Conservation (phyloP, 176 grass and related monocot genomes). For the Tuctoria greenei region DNA sequence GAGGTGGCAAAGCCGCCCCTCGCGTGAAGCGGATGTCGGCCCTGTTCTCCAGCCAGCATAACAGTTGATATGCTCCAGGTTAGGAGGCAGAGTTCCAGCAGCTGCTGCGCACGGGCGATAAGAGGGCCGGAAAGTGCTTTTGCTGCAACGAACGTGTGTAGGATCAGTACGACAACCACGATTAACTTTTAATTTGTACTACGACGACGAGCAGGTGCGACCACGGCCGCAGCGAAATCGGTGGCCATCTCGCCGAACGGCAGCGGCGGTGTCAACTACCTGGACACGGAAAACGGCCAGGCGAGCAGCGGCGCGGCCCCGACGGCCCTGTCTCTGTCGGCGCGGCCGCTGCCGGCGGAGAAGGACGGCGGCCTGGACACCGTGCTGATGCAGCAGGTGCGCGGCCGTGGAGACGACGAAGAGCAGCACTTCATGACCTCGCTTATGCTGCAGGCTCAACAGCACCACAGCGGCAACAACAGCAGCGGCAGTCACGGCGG, state of each 20-base stretch:
- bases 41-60: too few species aligned
- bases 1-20: too few species aligned
- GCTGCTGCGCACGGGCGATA: too few species aligned
- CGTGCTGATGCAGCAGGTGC: slow-evolving; percentile 22
- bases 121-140: too few species aligned
- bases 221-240: slow-evolving; percentile 18
- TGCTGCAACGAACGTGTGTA: too few species aligned
- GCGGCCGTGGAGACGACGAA: not conserved
- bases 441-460: not conserved
- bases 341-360: not conserved
- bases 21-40: too few species aligned
- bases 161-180: too few species aligned
- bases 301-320: slow-evolving; percentile 26
- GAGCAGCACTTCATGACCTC: slow-evolving; percentile 20
- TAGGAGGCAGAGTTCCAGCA: too few species aligned
- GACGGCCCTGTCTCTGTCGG: slow-evolving; percentile 33
- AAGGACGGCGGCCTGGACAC: slow-evolving; percentile 22
- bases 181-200: not conserved
- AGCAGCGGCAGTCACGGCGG: not conserved
- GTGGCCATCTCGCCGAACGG: slow-evolving; percentile 31
- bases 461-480: not conserved
- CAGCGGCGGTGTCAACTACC: slow-evolving; percentile 33
- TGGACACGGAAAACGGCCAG: slow-evolving; percentile 41
- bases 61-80: too few species aligned
- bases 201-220: slow-evolving; percentile 33